A percentile compares a stretch with the other conserved stretches of the same genome.
Evolutionary conservation across 164 flowering plant genomes (phyloP).

Genomic region (Magnolia sinica): DNA sequence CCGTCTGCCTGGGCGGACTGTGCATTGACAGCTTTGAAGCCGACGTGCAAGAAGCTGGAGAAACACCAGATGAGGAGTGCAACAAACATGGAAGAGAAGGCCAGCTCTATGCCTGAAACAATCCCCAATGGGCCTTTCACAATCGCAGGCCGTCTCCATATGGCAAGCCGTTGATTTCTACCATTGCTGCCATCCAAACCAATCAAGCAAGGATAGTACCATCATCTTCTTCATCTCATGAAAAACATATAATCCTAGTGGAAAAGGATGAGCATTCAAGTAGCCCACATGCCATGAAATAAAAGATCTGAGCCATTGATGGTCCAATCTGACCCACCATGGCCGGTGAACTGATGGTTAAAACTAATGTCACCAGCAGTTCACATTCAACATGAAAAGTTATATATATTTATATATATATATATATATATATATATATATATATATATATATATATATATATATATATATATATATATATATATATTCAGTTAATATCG

Average conservation of each 20-base stretch:
- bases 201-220: background rate
- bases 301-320: too few relatives aligned
- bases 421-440: too few relatives aligned
- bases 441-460: too few relatives aligned
- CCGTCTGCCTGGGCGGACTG: conserved; percentile 10
- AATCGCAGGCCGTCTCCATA: conserved; percentile 46
- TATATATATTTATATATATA: too few relatives aligned
- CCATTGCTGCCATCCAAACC: background rate
- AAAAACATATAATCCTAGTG: background rate
- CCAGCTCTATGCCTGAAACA: conserved; percentile 51
- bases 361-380: too few relatives aligned
- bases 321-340: too few relatives aligned
- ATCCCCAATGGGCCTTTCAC: conserved; percentile 79
- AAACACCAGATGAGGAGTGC: conserved; percentile 71
- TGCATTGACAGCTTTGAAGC: conserved; percentile 29
- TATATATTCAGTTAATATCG: too few relatives aligned
- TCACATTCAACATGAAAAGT: too few relatives aligned
- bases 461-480: too few relatives aligned
- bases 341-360: too few relatives aligned
- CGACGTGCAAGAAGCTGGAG: conserved; percentile 19
- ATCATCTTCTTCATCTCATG: background rate
- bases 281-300: too few relatives aligned
- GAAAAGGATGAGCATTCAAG: background rate
- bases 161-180: background rate
- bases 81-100: conserved; percentile 56